Conservation (phyloP, 2,329 filamentous ascomycete genomes). For the Mollisia scopiformis region DNA sequence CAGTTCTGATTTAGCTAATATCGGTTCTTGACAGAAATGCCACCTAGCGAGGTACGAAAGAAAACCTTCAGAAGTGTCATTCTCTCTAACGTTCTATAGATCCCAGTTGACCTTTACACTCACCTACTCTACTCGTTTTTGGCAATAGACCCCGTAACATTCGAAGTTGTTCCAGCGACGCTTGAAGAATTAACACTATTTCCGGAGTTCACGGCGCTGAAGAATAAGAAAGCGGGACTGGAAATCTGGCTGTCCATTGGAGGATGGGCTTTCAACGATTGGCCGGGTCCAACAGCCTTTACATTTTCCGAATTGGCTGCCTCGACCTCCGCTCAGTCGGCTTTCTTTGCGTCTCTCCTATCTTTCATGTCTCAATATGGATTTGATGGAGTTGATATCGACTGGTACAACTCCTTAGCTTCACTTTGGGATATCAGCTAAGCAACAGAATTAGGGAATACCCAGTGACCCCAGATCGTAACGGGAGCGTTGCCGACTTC, state of each 20-base stretch:
- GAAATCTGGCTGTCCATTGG: constrained; percentile 17
- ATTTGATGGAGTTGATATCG: constrained; percentile 50
- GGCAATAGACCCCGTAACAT: constrained; percentile 42
- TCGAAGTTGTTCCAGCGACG: constrained; percentile 32
- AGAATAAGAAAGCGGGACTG: constrained; percentile 5
- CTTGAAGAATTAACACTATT: constrained; percentile 5
- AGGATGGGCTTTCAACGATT: constrained; percentile 18
- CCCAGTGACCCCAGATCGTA: constrained; percentile 40
- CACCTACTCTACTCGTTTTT: constrained; percentile 39
- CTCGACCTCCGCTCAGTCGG: constrained; percentile 30
- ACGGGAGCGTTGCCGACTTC: constrained; percentile 41
- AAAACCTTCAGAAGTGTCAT: no score
- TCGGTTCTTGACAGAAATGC: no score
- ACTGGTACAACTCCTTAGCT: constrained; percentile 40
- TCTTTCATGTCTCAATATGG: constrained; percentile 45
- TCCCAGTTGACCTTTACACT: no score
- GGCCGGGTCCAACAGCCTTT: neutral
- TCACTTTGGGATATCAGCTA: no score
- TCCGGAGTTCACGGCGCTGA: constrained; percentile 18
- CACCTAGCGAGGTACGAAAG: no score
- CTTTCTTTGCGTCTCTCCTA: constrained; percentile 42
- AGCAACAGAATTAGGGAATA: no score
- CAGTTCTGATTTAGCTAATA: no score
- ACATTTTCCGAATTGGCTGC: constrained; percentile 35
- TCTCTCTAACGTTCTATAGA: no score